Evolutionary conservation across 2,329 filamentous ascomycete species (phyloP).

Genomic region (Pestalotiopsis sp.): DNA sequence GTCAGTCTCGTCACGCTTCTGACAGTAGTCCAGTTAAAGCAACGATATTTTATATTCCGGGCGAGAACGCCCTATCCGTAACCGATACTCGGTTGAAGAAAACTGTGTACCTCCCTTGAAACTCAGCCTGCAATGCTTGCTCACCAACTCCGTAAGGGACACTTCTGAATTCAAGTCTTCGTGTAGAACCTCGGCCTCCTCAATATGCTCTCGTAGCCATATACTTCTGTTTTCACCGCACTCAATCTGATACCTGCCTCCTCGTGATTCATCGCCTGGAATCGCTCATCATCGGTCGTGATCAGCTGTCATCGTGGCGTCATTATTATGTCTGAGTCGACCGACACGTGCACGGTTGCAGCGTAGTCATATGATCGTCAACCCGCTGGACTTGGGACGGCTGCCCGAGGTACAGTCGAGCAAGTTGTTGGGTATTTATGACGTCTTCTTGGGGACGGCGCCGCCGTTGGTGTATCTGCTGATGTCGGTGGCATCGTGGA

Average conservation of each 20-base stretch:
- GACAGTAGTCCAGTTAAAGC: neutral
- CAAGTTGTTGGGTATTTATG: constrained; percentile 41
- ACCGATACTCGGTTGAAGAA: neutral
- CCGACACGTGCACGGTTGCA: neutral
- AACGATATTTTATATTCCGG: neutral
- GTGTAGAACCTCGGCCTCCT: neutral
- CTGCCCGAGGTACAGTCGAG: neutral
- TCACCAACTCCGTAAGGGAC: constrained; percentile 2
- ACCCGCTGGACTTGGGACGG: neutral
- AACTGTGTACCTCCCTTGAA: neutral
- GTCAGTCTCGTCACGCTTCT: neutral
- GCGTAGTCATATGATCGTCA: neutral
- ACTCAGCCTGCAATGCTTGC: constrained; percentile 6
- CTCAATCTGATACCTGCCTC: neutral
- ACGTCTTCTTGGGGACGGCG: constrained; percentile 67
- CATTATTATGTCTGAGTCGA: neutral
- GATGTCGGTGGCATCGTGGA: constrained; percentile 78
- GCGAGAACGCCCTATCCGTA: constrained; percentile 6
- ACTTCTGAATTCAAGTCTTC: neutral
- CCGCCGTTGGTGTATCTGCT: constrained; percentile 69
- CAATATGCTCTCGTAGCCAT: neutral
- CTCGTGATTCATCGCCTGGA: neutral
- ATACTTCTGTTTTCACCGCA: neutral
- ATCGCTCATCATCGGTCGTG: neutral
- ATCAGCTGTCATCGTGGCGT: neutral